Evolutionary conservation across 495 filamentous ascomycete species (phyloP), one percentile per base, ranked within the genome.

Genomic region (Pseudotulostoma volvatum): DNA sequence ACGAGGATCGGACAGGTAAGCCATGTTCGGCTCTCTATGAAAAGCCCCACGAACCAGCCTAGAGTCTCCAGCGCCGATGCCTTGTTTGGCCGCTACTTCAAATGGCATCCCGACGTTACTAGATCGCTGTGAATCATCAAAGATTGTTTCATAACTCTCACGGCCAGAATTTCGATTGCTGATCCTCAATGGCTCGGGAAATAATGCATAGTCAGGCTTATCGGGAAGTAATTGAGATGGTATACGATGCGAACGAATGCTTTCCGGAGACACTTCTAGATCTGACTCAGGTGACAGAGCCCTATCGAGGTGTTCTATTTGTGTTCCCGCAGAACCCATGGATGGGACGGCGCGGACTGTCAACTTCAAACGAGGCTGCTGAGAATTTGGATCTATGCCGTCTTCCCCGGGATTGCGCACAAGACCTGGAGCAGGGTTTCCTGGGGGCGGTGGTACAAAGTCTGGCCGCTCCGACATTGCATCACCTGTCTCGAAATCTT

Each of bases 401-500:
- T n/a, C n/a, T n/a, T n/a, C n/a, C n/a, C n/a, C n/a, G n/a, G n/a
- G n/a, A n/a, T n/a, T n/a, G n/a, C n/a, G n/a, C n/a, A n/a, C n/a
- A n/a, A n/a, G n/a, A n/a, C n/a, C n/a, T n/a, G n/a, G n/a, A n/a
- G n/a, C n/a, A n/a, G 44, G 55, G 9, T 40, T 45, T 20, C 44
- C 36, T 20, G 45, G 48, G 16, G 53, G 52, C 18, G 47, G 40
- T 7, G 43, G 41, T 14, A 43, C 46, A 23, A 64, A 65, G 13
- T 57, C 53, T 1, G 53, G 51, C 31, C 61, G 63, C 39, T 64
- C 58, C 37, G 55, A 48, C 61, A 64, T 64, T 9, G 46, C 41
- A 4, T 60, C 63, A 16, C 61, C 63, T 43, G 63, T 64, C 36
- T 67, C 63, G 34, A 63, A 66, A 19, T 48, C 48, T n/a, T 57